phyloP scores from a whole-genome alignment of 192 early-diverging fungal species.

The Podila horticola region DNA sequence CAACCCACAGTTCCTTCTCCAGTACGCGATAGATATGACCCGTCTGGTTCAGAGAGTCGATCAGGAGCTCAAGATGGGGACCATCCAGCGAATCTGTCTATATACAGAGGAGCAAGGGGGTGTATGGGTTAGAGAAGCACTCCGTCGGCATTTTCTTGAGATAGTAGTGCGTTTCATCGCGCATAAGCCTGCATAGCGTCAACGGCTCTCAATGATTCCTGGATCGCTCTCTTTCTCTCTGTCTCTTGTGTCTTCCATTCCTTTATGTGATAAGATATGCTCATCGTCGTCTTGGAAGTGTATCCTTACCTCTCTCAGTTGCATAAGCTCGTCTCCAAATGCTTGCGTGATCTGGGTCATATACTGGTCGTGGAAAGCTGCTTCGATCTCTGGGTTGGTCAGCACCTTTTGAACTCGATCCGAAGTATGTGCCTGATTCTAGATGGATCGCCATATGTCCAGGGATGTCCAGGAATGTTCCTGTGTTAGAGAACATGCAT shows the following conservation, averaged over 20 bases:
- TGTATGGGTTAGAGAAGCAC: not conserved
- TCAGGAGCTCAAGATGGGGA: slow-evolving; percentile 38
- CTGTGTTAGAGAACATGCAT: no score
- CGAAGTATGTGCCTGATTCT: slow-evolving; percentile 46
- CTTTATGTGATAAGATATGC: not conserved
- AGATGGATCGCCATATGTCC: not conserved
- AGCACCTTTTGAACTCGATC: slow-evolving; percentile 40
- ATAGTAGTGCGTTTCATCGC: not conserved
- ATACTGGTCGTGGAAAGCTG: slow-evolving; percentile 42
- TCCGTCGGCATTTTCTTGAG: not conserved
- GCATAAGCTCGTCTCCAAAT: slow-evolving; percentile 47
- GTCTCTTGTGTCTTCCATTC: not conserved
- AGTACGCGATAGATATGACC: slow-evolving; percentile 38
- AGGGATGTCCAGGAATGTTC: no score
- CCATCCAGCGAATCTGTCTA: slow-evolving; percentile 46
- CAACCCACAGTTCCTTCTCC: slow-evolving; percentile 50
- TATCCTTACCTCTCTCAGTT: slow-evolving; percentile 37
- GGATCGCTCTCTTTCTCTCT: no score
- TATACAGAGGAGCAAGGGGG: not conserved
- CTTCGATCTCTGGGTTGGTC: slow-evolving; percentile 46
- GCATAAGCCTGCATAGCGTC: no score
- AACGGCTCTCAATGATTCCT: no score
- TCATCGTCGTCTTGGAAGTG: not conserved
- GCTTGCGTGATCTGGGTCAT: slow-evolving; percentile 49
- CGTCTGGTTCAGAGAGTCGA: slow-evolving; percentile 52